These are phyloP conservation scores for Venturia asperata DNA, from an alignment of 2,329 filamentous ascomycete species.

Conservation along the genomic window DNA sequence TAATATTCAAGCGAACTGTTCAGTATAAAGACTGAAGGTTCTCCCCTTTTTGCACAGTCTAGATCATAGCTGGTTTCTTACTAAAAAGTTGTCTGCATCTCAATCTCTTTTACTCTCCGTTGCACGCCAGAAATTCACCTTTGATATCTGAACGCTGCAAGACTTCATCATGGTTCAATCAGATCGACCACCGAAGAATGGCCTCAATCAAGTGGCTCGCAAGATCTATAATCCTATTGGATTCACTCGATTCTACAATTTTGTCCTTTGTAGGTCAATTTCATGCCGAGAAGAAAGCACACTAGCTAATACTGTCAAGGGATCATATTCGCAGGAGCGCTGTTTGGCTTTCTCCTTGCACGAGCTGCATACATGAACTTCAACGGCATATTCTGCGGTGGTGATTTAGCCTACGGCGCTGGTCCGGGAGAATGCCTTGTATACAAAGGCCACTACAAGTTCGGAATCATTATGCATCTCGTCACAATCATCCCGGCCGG, in stretches of 20 bases:
- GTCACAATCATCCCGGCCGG: constrained; percentile 34
- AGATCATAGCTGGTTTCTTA: too few species aligned
- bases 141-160: background rate
- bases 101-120: background rate
- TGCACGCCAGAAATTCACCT: background rate
- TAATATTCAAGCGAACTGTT: background rate
- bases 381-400: constrained; percentile 23
- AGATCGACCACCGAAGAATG: constrained; percentile 3
- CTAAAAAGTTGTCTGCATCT: background rate
- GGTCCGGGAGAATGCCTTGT: background rate
- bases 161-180: constrained; percentile 4
- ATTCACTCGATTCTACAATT: constrained; percentile 53
- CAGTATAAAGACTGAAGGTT: background rate
- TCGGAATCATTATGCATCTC: constrained; percentile 40
- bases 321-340: constrained; percentile 36
- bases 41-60: background rate
- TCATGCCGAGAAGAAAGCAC: background rate
- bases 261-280: constrained; percentile 40
- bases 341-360: constrained; percentile 44
- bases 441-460: background rate
- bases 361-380: constrained; percentile 46
- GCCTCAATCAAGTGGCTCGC: constrained; percentile 8
- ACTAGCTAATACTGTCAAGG: constrained; percentile 22
- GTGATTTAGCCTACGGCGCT: constrained; percentile 23
- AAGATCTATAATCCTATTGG: constrained; percentile 44